A percentile compares a stretch with the other conserved stretches of the same genome.
Conservation (phyloP, 768 basidiomycete species). For the Cubamyces lactineus region DNA sequence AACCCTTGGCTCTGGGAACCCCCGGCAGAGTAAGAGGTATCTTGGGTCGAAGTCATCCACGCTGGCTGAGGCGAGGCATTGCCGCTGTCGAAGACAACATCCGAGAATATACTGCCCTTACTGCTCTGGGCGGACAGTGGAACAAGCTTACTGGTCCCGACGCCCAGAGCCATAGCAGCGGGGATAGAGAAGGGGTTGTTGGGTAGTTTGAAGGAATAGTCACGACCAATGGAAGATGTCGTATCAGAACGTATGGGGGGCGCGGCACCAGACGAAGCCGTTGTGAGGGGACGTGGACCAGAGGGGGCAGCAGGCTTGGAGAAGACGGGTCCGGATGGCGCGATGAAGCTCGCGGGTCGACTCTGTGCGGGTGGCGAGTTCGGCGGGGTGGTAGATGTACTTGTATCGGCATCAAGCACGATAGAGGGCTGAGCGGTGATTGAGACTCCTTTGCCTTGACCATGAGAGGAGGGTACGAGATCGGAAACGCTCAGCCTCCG, state of each 20-base stretch:
- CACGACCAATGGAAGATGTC: slow-evolving; percentile 29
- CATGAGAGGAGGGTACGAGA: slow-evolving; percentile 40
- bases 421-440: background rate
- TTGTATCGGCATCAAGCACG: slow-evolving; percentile 28
- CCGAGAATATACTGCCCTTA: slow-evolving; percentile 54
- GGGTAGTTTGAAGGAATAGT: slow-evolving; percentile 40
- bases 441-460: slow-evolving; percentile 23
- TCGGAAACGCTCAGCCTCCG: slow-evolving; percentile 63
- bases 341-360: slow-evolving; percentile 23
- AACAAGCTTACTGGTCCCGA: slow-evolving; percentile 36
- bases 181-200: slow-evolving; percentile 46
- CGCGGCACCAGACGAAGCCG: slow-evolving; percentile 23
- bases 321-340: slow-evolving; percentile 54
- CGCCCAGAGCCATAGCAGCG: slow-evolving; percentile 48
- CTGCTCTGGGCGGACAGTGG: slow-evolving; percentile 55
- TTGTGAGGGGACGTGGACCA: slow-evolving; percentile 33
- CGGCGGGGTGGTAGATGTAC: slow-evolving; percentile 59
- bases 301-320: slow-evolving; percentile 54
- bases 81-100: slow-evolving; percentile 52
- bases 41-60: slow-evolving; percentile 66
- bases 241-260: slow-evolving; percentile 19
- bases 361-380: slow-evolving; percentile 49
- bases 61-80: slow-evolving; percentile 42
- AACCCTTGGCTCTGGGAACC: slow-evolving; percentile 25
- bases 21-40: slow-evolving; percentile 51